Conservation (phyloP, 306 rosid genomes). For the Citrullus mucosospermus region DNA sequence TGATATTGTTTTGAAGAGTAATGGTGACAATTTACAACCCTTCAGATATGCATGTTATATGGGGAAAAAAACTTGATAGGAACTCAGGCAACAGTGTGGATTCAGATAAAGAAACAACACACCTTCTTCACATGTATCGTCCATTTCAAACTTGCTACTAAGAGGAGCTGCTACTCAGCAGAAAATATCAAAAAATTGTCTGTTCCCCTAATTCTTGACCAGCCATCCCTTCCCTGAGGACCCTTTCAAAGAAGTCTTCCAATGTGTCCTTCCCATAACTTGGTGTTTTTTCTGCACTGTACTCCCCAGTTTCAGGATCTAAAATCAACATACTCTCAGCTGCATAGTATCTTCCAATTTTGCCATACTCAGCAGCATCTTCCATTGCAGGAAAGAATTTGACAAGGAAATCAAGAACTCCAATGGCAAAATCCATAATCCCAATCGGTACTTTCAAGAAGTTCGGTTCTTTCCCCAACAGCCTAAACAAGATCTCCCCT, state of each 20-base stretch:
- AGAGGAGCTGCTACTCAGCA: neutral
- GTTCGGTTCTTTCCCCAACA: slow-evolving; percentile 68
- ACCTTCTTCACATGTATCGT: slow-evolving; percentile 1
- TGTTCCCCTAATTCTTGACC: slow-evolving; percentile 98
- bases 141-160: neutral
- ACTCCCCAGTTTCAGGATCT: slow-evolving; percentile 82
- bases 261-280: slow-evolving; percentile 89
- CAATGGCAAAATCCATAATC: slow-evolving; percentile 85
- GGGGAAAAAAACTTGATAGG: neutral
- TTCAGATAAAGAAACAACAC: neutral
- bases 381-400: slow-evolving; percentile 73
- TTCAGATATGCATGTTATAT: neutral
- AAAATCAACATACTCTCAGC: slow-evolving; percentile 87
- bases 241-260: slow-evolving; percentile 71
- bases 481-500: slow-evolving; percentile 73
- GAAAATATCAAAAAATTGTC: slow-evolving; percentile 33
- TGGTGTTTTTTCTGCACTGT: slow-evolving; percentile 81
- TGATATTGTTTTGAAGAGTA: slow-evolving; percentile 9
- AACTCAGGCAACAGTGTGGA: neutral
- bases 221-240: slow-evolving; percentile 83
- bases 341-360: slow-evolving; percentile 94
- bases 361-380: slow-evolving; percentile 89
- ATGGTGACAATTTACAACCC: slow-evolving; percentile 7
- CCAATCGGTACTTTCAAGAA: slow-evolving; percentile 88
- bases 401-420: slow-evolving; percentile 58